These are phyloP conservation scores for Tulasnella sp. DNA, from an alignment of 768 basidiomycete genomes.

Conservation along the genomic window DNA sequence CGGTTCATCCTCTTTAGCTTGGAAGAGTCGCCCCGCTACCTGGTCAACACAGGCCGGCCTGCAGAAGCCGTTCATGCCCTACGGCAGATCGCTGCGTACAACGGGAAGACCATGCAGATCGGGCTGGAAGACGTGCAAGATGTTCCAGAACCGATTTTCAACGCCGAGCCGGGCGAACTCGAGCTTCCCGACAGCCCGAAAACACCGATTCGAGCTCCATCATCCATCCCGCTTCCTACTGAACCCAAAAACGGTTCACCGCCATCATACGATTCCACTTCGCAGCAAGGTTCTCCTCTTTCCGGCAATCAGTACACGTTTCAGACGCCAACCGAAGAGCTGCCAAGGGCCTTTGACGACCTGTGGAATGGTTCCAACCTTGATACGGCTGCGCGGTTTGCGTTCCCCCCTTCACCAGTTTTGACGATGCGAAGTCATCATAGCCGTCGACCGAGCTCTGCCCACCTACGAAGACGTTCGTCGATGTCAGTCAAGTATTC, in stretches of 20 bases:
- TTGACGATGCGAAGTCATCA: constrained; percentile 2
- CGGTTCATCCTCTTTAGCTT: constrained; percentile 88
- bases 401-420: not conserved
- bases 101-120: constrained; percentile 67
- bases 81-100: constrained; percentile 79
- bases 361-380: not conserved
- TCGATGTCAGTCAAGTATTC: not conserved
- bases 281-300: constrained; percentile 12
- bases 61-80: constrained; percentile 81
- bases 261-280: constrained; percentile 6
- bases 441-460: not conserved
- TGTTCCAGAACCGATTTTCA: not conserved
- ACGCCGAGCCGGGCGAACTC: not conserved
- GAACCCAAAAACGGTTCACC: not conserved
- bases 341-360: not conserved
- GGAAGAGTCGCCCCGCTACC: constrained; percentile 90
- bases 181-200: constrained; percentile 5
- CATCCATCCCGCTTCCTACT: not conserved
- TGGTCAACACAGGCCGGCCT: constrained; percentile 82
- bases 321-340: constrained; percentile 33
- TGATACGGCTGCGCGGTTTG: not conserved
- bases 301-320: constrained; percentile 34
- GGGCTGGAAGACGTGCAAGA: constrained; percentile 68
- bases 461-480: not conserved
- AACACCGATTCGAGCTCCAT: not conserved